A percentile compares a stretch with the other conserved stretches of the same genome.
phyloP scores from a whole-genome alignment of 306 rosid genomes.

The Castanospermum australe region DNA sequence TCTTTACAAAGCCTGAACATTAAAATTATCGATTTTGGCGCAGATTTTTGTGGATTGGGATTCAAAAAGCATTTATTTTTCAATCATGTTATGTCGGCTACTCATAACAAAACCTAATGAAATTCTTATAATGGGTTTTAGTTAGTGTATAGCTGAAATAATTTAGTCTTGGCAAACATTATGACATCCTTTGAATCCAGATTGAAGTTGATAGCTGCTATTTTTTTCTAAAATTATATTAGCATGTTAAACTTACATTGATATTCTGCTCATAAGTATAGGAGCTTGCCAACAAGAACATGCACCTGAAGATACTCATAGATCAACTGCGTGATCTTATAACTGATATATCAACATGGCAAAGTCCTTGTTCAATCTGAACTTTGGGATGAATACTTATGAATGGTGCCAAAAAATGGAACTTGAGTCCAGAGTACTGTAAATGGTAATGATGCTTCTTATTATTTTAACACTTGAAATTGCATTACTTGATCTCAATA shows the following conservation, averaged over 20 bases:
- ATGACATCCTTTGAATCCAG: neutral
- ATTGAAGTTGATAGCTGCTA: neutral
- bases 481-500: neutral
- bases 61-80: neutral
- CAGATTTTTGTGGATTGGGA: conserved; percentile 5
- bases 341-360: conserved; percentile 91
- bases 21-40: neutral
- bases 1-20: conserved; percentile 14
- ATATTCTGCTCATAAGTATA: conserved; percentile 28
- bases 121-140: neutral
- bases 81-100: neutral
- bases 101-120: neutral
- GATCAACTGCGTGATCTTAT: conserved; percentile 83
- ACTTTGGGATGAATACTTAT: conserved; percentile 2
- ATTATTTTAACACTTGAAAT: conserved; percentile 11
- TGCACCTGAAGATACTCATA: conserved; percentile 69
- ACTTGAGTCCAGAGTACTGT: conserved; percentile 5
- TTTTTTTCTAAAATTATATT: neutral
- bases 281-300: conserved; percentile 83
- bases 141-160: neutral
- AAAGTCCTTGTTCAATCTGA: conserved; percentile 78
- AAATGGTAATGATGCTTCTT: conserved; percentile 15
- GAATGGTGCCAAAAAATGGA: neutral
- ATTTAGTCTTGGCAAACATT: neutral
- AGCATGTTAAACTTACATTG: neutral